Evolutionary conservation across 106 monocot species (phyloP).

Genomic region (Dioscorea alata): DNA sequence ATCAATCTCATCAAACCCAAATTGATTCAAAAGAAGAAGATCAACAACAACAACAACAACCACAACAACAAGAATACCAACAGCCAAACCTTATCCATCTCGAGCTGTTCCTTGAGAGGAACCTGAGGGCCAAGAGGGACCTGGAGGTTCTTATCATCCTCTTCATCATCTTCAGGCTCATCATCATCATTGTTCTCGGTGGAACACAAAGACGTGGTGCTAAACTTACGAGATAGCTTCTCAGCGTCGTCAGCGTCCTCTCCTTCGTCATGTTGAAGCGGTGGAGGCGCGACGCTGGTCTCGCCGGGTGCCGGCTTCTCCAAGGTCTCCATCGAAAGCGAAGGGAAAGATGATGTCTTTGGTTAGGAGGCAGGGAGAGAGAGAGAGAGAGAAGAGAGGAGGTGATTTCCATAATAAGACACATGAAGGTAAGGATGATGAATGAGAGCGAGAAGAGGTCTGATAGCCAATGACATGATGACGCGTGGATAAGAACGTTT

Average conservation of each 20-base stretch:
- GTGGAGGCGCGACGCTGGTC: too few relatives aligned
- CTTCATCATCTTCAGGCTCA: conserved; percentile 30
- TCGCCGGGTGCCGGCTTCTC: background rate
- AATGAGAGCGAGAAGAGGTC: conserved; percentile 1
- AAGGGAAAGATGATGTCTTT: background rate
- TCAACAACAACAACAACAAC: background rate
- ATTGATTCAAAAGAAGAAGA: background rate
- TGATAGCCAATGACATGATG: too few relatives aligned
- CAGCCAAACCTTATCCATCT: conserved; percentile 55
- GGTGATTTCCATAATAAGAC: background rate
- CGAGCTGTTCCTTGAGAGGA: conserved; percentile 71
- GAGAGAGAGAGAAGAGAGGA: too few relatives aligned
- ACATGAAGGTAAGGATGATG: background rate
- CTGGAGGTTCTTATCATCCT: conserved; percentile 27
- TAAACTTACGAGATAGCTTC: conserved; percentile 20
- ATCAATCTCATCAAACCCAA: background rate
- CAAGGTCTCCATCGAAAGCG: background rate
- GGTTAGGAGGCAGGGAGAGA: background rate
- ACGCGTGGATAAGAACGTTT: background rate
- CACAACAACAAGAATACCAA: background rate
- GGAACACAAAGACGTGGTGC: conserved; percentile 23
- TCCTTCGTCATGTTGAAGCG: background rate
- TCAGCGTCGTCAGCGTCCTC: background rate
- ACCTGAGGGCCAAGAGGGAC: conserved; percentile 59
- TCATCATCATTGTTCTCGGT: conserved; percentile 25